A percentile compares a stretch with the other conserved stretches of the same genome.
Conservation (phyloP, 306 rosid genomes). For the Rosa multiflora region DNA sequence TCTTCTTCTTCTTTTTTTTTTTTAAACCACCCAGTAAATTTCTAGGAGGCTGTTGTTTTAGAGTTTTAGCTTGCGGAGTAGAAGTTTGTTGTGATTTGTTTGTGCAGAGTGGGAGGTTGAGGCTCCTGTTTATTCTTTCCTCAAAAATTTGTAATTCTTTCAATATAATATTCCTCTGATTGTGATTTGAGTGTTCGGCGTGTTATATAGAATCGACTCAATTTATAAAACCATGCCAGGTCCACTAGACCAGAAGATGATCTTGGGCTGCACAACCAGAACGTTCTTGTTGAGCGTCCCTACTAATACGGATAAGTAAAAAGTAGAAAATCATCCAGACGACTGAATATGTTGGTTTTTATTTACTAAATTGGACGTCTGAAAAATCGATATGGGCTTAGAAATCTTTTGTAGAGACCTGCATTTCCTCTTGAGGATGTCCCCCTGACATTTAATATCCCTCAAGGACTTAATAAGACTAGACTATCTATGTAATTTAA, state of each 20-base stretch:
- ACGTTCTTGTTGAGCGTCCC: background rate
- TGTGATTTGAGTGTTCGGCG: background rate
- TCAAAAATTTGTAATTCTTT: background rate
- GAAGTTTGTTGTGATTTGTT: constrained; percentile 17
- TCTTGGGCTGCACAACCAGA: background rate
- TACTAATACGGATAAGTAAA: background rate
- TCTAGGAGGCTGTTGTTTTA: constrained; percentile 21
- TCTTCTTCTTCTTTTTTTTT: background rate
- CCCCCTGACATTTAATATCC: background rate
- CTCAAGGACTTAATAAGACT: background rate
- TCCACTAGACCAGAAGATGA: background rate
- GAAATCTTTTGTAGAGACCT: background rate
- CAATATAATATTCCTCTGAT: background rate
- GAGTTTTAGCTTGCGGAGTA: background rate
- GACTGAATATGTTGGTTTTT: background rate
- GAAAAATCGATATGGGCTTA: background rate
- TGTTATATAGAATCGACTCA: background rate
- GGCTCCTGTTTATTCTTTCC: background rate
- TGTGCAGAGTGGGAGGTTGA: constrained; percentile 8
- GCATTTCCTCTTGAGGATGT: background rate
- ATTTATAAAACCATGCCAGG: background rate
- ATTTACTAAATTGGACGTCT: background rate
- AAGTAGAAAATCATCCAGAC: background rate
- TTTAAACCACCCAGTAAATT: constrained; percentile 21
- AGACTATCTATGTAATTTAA: background rate